Conservation (phyloP, 2,329 filamentous ascomycete species). For the Teratosphaeria pseudoeucalypti region DNA sequence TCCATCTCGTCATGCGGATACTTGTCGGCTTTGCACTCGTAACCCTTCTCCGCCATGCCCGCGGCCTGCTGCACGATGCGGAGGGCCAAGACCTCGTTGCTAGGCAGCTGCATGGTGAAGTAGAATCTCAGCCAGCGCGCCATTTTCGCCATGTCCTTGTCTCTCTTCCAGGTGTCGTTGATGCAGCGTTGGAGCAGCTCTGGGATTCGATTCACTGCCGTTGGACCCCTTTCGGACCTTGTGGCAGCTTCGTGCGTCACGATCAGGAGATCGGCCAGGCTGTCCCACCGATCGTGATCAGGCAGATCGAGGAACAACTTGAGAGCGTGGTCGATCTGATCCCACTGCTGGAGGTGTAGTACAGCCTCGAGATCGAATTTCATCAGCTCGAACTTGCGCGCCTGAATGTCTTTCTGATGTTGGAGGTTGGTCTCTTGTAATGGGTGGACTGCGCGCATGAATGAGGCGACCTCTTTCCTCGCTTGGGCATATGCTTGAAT, state of each 20-base stretch:
- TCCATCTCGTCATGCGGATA: conserved; percentile 62
- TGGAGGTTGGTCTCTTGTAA: conserved; percentile 32
- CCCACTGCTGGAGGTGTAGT: conserved; percentile 56
- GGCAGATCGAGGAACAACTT: conserved; percentile 25
- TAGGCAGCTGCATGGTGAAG: conserved; percentile 55
- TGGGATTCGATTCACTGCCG: conserved; percentile 11
- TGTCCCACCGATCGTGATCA: conserved; percentile 31
- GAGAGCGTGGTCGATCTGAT: conserved; percentile 53
- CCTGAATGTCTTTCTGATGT: conserved; percentile 22
- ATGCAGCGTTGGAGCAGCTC: conserved; percentile 54
- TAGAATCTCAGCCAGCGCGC: conserved; percentile 71
- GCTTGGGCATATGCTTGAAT: conserved; percentile 52
- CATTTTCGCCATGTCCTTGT: conserved; percentile 49
- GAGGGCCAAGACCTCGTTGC: conserved; percentile 35
- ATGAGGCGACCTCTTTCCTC: conserved; percentile 51
- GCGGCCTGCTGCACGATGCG: conserved; percentile 54
- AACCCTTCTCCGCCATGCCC: conserved; percentile 35
- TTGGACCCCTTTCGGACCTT: conserved; percentile 14
- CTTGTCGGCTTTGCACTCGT: conserved; percentile 15
- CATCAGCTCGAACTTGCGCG: conserved; percentile 47
- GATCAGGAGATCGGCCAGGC: conserved; percentile 37
- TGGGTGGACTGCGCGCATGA: conserved; percentile 23
- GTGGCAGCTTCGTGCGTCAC: conserved; percentile 31
- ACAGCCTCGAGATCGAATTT: conserved; percentile 74
- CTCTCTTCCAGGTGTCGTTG: conserved; percentile 49